phyloP scores from a whole-genome alignment of 352 stramenopile genomes.

The Plasmopara muralis region DNA sequence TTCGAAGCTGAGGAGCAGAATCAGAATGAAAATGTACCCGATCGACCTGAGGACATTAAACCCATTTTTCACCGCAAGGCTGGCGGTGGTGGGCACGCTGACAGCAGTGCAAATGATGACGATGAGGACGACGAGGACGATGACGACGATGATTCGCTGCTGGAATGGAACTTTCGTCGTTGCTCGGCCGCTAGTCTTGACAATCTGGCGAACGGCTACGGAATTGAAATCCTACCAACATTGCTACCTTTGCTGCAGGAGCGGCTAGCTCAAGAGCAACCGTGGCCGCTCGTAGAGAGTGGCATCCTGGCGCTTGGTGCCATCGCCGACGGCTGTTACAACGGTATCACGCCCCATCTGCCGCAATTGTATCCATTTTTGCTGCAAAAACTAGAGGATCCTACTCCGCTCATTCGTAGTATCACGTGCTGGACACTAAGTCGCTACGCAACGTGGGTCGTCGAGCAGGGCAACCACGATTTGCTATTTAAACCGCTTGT shows the following conservation, averaged over 20 bases:
- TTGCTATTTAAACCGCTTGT: constrained; percentile 63
- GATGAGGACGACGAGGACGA: constrained; percentile 88
- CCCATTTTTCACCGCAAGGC: constrained; percentile 75
- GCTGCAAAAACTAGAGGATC: constrained; percentile 87
- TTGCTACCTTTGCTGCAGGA: constrained; percentile 90
- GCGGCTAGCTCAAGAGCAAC: constrained; percentile 83
- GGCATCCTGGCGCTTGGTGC: constrained; percentile 94
- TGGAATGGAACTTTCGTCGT: constrained; percentile 95
- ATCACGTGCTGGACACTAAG: constrained; percentile 94
- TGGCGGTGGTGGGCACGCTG: constrained; percentile 19
- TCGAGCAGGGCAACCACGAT: constrained; percentile 88
- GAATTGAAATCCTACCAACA: constrained; percentile 89
- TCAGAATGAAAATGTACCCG: constrained; percentile 81
- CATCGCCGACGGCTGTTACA: constrained; percentile 91
- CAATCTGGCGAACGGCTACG: constrained; percentile 89
- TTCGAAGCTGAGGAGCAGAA: constrained; percentile 89
- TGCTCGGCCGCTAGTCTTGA: constrained; percentile 93
- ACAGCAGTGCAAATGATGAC: constrained; percentile 41
- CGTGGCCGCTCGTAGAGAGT: constrained; percentile 93
- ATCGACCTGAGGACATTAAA: constrained; percentile 89
- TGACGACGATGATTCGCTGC: constrained; percentile 87
- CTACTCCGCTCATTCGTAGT: constrained; percentile 85
- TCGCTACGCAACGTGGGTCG: constrained; percentile 88
- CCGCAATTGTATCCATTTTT: constrained; percentile 92
- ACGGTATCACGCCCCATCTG: constrained; percentile 89